These are phyloP conservation scores for Chrysosporium queenslandicum DNA, from an alignment of 2,329 filamentous ascomycete genomes.

Conservation along the genomic window DNA sequence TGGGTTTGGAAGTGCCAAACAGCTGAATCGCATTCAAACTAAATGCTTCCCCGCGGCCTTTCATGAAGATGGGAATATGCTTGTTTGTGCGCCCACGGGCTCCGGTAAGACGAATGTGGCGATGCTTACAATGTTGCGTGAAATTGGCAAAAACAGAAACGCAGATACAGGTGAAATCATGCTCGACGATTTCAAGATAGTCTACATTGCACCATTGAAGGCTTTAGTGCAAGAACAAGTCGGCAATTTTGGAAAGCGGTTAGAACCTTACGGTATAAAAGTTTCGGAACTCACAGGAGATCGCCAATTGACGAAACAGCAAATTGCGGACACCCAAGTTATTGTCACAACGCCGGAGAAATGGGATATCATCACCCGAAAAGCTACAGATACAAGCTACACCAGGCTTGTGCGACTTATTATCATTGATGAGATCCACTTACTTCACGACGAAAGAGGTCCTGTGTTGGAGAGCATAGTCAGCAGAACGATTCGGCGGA, in stretches of 20 bases:
- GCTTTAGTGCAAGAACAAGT: conserved; percentile 96
- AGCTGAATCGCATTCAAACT: conserved; percentile 90
- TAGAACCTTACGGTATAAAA: conserved; percentile 81
- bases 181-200: conserved; percentile 93
- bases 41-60: conserved; percentile 88
- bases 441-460: conserved; percentile 93
- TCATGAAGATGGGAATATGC: conserved; percentile 89
- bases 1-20: conserved; percentile 76
- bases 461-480: conserved; percentile 96
- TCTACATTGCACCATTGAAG: conserved; percentile 94
- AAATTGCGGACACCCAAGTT: conserved; percentile 94
- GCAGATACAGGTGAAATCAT: conserved; percentile 85
- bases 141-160: conserved; percentile 91
- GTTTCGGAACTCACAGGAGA: conserved; percentile 97
- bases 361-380: conserved; percentile 97
- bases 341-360: conserved; percentile 98
- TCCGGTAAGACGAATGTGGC: conserved; percentile 98
- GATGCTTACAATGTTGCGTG: conserved; percentile 90
- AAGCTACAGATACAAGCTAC: conserved; percentile 92
- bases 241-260: conserved; percentile 85
- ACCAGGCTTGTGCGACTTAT: conserved; percentile 93
- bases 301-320: conserved; percentile 94
- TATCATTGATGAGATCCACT: conserved; percentile 95
- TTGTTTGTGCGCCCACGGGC: conserved; percentile 92
- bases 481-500: conserved; percentile 81